phyloP scores from a whole-genome alignment of 2,329 filamentous ascomycete species.

The Coleophoma crateriformis region DNA sequence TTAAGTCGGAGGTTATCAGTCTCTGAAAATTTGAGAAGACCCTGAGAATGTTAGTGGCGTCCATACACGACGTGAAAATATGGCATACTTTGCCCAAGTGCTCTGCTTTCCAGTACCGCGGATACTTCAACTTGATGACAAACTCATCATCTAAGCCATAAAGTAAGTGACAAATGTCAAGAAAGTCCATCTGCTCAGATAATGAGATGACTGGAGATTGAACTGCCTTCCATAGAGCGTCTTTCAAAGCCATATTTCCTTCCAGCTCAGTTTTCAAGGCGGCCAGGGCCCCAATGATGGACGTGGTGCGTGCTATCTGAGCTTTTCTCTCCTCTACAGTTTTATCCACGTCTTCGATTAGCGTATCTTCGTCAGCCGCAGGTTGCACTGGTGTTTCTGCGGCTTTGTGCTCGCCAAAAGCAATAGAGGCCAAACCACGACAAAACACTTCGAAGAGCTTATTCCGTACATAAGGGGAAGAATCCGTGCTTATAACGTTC shows the following conservation, averaged over 20 bases:
- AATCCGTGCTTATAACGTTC: conserved; percentile 53
- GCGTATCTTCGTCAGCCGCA: conserved; percentile 29
- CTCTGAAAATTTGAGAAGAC: conserved; percentile 21
- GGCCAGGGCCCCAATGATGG: conserved; percentile 38
- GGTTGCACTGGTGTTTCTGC: conserved; percentile 15
- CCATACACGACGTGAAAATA: not conserved
- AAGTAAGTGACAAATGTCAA: conserved; percentile 45
- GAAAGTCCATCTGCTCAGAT: conserved; percentile 41
- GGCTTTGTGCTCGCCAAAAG: conserved; percentile 50
- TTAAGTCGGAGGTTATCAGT: conserved; percentile 21
- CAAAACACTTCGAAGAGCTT: conserved; percentile 54
- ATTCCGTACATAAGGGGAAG: conserved; percentile 57
- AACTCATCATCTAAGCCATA: conserved; percentile 43
- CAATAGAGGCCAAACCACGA: conserved; percentile 55
- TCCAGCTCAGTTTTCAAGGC: conserved; percentile 43
- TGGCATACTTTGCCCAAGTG: conserved; percentile 29
- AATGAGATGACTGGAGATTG: conserved; percentile 41
- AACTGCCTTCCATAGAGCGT: conserved; percentile 43
- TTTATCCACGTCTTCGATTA: conserved; percentile 41
- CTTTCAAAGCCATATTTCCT: conserved; percentile 37
- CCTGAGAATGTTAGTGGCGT: conserved; percentile 11
- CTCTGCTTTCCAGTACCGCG: conserved; percentile 38
- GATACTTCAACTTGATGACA: conserved; percentile 39
- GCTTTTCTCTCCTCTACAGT: conserved; percentile 39
- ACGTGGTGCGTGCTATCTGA: conserved; percentile 40